These are phyloP conservation scores for Scolecobasidium constrictum DNA, from an alignment of 2,329 filamentous ascomycete genomes.

Conservation along the genomic window DNA sequence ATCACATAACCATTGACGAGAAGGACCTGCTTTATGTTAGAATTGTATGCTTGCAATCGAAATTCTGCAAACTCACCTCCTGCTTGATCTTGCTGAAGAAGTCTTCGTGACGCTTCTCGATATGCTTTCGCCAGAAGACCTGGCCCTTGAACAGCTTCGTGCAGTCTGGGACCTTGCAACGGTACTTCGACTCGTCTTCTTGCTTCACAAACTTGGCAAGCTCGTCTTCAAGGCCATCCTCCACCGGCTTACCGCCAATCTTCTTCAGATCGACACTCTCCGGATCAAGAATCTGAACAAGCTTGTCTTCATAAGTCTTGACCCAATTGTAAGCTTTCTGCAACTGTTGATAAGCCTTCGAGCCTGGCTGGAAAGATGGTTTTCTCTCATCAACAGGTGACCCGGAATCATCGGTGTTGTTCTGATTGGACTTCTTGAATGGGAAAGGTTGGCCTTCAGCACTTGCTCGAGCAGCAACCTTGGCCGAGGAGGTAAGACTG, in stretches of 20 bases:
- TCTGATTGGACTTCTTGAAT: constrained; percentile 60
- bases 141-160: constrained; percentile 96
- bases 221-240: constrained; percentile 82
- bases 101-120: constrained; percentile 88
- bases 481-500: constrained; percentile 72
- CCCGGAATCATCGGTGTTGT: constrained; percentile 52
- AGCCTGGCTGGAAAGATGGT: constrained; percentile 50
- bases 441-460: constrained; percentile 76
- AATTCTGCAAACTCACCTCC: constrained; percentile 74
- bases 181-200: constrained; percentile 93
- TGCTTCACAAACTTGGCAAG: constrained; percentile 83
- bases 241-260: constrained; percentile 75
- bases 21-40: constrained; percentile 52
- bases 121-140: constrained; percentile 94
- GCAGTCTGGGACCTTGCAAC: constrained; percentile 93
- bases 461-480: constrained; percentile 75
- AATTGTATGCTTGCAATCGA: no score
- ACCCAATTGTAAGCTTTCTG: constrained; percentile 98
- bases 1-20: constrained; percentile 91
- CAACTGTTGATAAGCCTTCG: constrained; percentile 81
- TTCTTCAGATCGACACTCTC: constrained; percentile 80
- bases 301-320: constrained; percentile 94
- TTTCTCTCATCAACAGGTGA: constrained; percentile 64
- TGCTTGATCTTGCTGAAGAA: constrained; percentile 72
- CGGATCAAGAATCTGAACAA: constrained; percentile 84